These are phyloP conservation scores for Arabidopsis hybrid DNA, from an alignment of 441 rosid genomes.

Conservation along the genomic window DNA sequence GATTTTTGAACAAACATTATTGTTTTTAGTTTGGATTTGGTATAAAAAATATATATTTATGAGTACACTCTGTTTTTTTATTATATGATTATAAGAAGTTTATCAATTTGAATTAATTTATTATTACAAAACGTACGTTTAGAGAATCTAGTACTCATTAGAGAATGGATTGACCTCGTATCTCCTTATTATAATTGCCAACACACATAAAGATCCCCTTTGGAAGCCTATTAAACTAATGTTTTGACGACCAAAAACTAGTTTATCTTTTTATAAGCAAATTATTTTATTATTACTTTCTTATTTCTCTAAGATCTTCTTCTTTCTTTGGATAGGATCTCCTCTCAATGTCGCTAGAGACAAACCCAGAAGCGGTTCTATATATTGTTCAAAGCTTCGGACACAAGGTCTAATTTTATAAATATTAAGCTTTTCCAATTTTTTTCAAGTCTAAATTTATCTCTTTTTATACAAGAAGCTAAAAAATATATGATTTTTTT, in stretches of 20 bases:
- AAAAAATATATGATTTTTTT: not conserved
- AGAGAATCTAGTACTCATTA: conserved; percentile 45
- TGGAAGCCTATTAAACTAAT: conserved; percentile 39
- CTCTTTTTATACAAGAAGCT: not conserved
- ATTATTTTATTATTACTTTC: conserved; percentile 6
- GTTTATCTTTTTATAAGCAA: not conserved
- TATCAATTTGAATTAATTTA: conserved; percentile 2
- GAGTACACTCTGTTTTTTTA: not conserved
- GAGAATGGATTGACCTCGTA: conserved; percentile 32
- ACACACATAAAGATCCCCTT: conserved; percentile 29
- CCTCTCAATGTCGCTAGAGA: conserved; percentile 29
- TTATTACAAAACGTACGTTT: conserved; percentile 29
- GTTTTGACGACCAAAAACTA: conserved; percentile 6
- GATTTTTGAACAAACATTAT: not conserved
- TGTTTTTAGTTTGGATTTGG: not conserved
- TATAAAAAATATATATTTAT: not conserved
- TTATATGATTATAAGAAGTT: not conserved
- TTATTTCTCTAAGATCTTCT: not conserved
- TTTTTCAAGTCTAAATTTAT: not conserved
- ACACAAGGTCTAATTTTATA: conserved; percentile 36
- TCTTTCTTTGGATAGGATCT: conserved; percentile 27
- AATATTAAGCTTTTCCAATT: too few species aligned
- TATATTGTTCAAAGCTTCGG: conserved; percentile 40
- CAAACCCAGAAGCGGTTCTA: conserved; percentile 34
- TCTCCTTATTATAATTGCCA: conserved; percentile 29